phyloP scores from a whole-genome alignment of 1,284 basidiomycete species.

The Puccinia novopanici region DNA sequence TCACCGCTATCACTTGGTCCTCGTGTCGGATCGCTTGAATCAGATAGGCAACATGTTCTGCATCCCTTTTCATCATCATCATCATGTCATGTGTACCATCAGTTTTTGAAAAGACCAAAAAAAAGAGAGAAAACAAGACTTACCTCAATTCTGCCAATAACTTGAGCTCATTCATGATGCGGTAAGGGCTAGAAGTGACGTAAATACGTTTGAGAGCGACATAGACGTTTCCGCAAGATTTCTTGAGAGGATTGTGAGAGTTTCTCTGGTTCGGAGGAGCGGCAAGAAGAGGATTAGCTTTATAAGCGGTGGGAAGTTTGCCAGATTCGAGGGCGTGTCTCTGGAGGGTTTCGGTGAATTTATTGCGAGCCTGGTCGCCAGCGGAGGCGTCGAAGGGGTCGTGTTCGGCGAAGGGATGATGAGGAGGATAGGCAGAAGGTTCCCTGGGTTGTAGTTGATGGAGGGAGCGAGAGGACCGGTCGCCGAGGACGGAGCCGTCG shows the following conservation, averaged over 20 bases:
- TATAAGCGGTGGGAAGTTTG: conserved; percentile 64
- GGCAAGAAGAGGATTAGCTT: not conserved
- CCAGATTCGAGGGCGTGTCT: conserved; percentile 57
- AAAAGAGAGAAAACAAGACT: too few relatives aligned
- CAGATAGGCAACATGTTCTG: conserved; percentile 82
- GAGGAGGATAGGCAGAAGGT: not conserved
- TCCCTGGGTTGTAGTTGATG: too few relatives aligned
- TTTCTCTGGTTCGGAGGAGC: not conserved
- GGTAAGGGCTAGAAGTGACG: conserved; percentile 86
- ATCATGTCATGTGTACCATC: not conserved
- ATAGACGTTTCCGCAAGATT: conserved; percentile 63
- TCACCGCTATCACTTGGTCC: conserved; percentile 91
- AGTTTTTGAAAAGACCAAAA: not conserved
- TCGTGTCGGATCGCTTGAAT: conserved; percentile 88
- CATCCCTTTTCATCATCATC: conserved; percentile 65
- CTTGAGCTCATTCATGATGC: conserved; percentile 91
- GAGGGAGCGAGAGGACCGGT: not conserved
- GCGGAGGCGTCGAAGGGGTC: conserved; percentile 36
- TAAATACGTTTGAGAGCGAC: conserved; percentile 97
- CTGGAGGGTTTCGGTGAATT: conserved; percentile 47
- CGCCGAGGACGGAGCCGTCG: conserved; percentile 27
- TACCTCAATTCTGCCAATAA: conserved; percentile 75
- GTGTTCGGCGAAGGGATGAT: conserved; percentile 4
- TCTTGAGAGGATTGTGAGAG: conserved; percentile 56
- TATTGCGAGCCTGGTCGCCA: conserved; percentile 40